Base-by-base conservation (phyloP, 495 filamentous ascomycete species). In the Penicillium lagena region DNA sequence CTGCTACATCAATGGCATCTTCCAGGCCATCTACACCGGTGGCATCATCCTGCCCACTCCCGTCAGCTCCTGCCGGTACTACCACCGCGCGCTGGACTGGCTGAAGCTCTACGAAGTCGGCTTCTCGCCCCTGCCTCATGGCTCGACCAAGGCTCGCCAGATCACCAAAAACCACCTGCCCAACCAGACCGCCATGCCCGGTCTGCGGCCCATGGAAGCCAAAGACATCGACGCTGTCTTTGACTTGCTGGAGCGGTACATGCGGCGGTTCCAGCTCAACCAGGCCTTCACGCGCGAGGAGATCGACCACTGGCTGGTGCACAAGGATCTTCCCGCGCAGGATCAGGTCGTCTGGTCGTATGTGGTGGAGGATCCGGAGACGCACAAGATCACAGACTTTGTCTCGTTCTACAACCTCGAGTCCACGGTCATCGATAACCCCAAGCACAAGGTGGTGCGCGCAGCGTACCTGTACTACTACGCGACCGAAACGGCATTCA, bases 391-490 rank as follows among this genome's bases (percentile, higher is more conserved):
- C 56, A 95, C 87, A 28, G 93, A 98, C 66, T 96, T 94, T 66
- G 82, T 96, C 68, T 95, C 89, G 11, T 98, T 96, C 68, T 97
- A 96, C 68, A 79, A 76, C 56, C 81, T 98, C n/a, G 88, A 94
- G 55, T 95, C 88, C 3, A 89, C 88, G 2, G 87, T 96, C 38
- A 90, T 97, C 43, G 73, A 80, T 33, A 79, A 86, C 56, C 68
- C 76, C 14, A 90, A 91, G 62, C 80, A 95, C 64, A 72, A 82
- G 4, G 67, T 74, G 36, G 78, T 98, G 51, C 80, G 81, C 31
- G 94, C 90, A 4, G 93, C 93, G 14, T 98, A 98, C 55, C 75
- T 97, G 17, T 98, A 88, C 68, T 98, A 98, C 69, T 97, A 97
- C 52, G 93, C 89, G 15, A 85, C 86, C 15, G 90, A 96, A 56